Conservation (phyloP, 2,329 filamentous ascomycete genomes). For the Pseudocercospora ulei region DNA sequence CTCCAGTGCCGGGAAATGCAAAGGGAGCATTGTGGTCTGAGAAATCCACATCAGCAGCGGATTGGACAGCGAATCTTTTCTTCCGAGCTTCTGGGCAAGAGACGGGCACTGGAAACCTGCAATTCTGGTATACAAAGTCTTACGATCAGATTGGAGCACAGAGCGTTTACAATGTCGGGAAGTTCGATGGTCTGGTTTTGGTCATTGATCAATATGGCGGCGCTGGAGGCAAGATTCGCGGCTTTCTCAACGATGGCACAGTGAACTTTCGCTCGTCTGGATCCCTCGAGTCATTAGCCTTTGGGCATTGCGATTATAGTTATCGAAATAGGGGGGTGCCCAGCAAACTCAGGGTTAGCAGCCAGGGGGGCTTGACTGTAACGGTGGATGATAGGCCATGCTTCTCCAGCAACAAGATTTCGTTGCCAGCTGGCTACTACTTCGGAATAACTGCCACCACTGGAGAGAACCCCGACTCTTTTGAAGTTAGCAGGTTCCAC, state of each 20-base stretch:
- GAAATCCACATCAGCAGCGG: constrained; percentile 46
- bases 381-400: constrained; percentile 69
- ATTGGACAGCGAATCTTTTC: constrained; percentile 72
- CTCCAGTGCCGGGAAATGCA: constrained; percentile 73
- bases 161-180: constrained; percentile 73
- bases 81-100: constrained; percentile 83
- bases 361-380: constrained; percentile 59
- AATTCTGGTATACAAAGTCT: constrained; percentile 78
- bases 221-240: constrained; percentile 68
- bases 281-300: constrained; percentile 74
- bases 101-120: constrained; percentile 75
- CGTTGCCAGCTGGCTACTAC: constrained; percentile 66
- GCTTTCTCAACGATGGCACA: constrained; percentile 85
- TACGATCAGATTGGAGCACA: constrained; percentile 54
- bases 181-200: constrained; percentile 83
- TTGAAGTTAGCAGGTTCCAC: constrained; percentile 81
- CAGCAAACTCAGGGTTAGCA: constrained; percentile 67
- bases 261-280: constrained; percentile 67
- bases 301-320: constrained; percentile 80
- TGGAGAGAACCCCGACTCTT: constrained; percentile 84
- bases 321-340: constrained; percentile 88
- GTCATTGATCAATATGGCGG: constrained; percentile 78
- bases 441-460: constrained; percentile 83
- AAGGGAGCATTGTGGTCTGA: constrained; percentile 76
- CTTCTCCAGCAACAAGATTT: constrained; percentile 70